These are phyloP conservation scores for Mycena maculata DNA, from an alignment of 768 basidiomycete genomes.

Conservation along the genomic window DNA sequence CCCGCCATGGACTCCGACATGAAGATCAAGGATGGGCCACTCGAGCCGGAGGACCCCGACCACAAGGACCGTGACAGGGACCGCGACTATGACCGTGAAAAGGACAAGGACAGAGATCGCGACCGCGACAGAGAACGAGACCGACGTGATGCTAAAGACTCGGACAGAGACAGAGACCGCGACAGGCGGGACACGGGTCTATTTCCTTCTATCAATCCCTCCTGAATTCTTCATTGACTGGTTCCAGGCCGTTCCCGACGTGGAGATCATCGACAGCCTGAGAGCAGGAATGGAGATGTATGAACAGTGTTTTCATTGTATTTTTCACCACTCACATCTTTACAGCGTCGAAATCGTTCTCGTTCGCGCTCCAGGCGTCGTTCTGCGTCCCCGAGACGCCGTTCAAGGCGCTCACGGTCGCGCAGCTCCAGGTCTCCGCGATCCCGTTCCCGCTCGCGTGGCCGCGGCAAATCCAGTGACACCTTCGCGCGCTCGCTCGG, in stretches of 20 bases:
- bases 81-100: slow-evolving; percentile 50
- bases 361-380: slow-evolving; percentile 60
- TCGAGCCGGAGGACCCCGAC: slow-evolving; percentile 46
- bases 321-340: slow-evolving; percentile 17
- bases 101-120: slow-evolving; percentile 48
- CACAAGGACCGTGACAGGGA: slow-evolving; percentile 52
- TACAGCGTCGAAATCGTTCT: slow-evolving; percentile 75
- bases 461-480: slow-evolving; percentile 68
- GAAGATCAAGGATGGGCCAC: slow-evolving; percentile 70
- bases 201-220: not conserved
- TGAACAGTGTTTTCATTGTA: slow-evolving; percentile 41
- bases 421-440: slow-evolving; percentile 67
- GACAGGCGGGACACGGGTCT: slow-evolving; percentile 70
- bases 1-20: slow-evolving; percentile 82
- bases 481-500: slow-evolving; percentile 84
- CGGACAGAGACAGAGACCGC: slow-evolving; percentile 58
- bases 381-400: slow-evolving; percentile 45
- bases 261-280: slow-evolving; percentile 88
- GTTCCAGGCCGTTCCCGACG: slow-evolving; percentile 53
- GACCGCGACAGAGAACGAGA: slow-evolving; percentile 57
- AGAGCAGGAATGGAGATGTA: slow-evolving; percentile 79
- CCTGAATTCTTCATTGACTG: slow-evolving; percentile 5
- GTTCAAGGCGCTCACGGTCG: slow-evolving; percentile 75
- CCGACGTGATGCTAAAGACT: slow-evolving; percentile 51
- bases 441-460: slow-evolving; percentile 71